phyloP scores from a whole-genome alignment of 805 yeast genomes.

The Candida alai region DNA sequence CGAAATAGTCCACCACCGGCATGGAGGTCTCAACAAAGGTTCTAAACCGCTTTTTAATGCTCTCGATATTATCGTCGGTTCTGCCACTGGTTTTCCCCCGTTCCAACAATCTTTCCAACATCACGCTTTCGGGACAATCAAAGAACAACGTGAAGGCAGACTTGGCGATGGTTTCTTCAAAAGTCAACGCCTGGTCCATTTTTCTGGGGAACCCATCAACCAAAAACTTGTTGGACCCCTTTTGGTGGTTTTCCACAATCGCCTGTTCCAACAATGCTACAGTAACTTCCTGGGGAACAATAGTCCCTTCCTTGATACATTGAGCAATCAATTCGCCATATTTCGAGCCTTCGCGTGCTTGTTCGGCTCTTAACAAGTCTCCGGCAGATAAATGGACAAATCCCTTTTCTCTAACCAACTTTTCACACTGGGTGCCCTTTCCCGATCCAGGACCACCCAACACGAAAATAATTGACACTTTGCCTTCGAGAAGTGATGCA shows the following conservation, averaged over 20 bases:
- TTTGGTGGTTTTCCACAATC: conserved; percentile 47
- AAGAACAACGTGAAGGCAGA: conserved; percentile 70
- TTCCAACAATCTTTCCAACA: conserved; percentile 80
- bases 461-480: conserved; percentile 80
- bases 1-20: conserved; percentile 90
- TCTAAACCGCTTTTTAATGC: conserved; percentile 83
- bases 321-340: conserved; percentile 82
- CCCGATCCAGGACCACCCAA: conserved; percentile 99
- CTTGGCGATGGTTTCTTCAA: conserved; percentile 73
- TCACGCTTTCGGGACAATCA: conserved; percentile 77
- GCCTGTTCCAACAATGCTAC: conserved; percentile 79
- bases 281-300: conserved; percentile 93
- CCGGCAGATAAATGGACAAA: conserved; percentile 96
- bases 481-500: conserved; percentile 55
- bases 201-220: conserved; percentile 97
- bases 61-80: conserved; percentile 86
- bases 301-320: conserved; percentile 80
- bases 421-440: conserved; percentile 94
- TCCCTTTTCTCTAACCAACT: conserved; percentile 71
- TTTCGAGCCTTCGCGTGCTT: conserved; percentile 72
- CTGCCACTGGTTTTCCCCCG: conserved; percentile 96
- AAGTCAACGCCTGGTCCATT: conserved; percentile 96
- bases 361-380: conserved; percentile 90
- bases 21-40: conserved; percentile 83
- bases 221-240: conserved; percentile 64